Evolutionary conservation across 129 eudicot species (phyloP), one percentile per base, ranked within the genome.

Genomic region (Chrysanthemum lavandulifolium): DNA sequence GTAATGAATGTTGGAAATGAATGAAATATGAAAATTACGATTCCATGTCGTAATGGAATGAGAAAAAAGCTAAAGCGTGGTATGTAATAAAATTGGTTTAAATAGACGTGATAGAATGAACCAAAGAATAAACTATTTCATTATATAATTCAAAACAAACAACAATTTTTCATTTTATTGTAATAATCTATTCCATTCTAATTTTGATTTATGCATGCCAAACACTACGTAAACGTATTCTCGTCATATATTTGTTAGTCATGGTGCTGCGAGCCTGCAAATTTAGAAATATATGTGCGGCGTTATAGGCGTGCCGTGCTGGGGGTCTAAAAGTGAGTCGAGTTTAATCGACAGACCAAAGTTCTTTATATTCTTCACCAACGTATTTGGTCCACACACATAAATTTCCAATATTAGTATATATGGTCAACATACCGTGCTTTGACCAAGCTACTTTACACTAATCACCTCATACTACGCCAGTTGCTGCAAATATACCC

Each of bases 341-440:
- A 78, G 72, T 63, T 27, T 6, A 64, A 25, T 71, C 71, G 29
- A 48, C 77, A 21, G 43, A 45, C 54, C 65, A 31, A 77, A 10
- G 43, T 60, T 21, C 45, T 7, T 13, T 21, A 27, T 54, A 66
- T 75, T 55, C 73, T 56, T 40, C 15, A 59, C 61, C 69, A 21
- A 52, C 11, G 11, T 10, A 25, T 14, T 10, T 7, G 49, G 21
- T 43, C 73, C 50, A 72, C 69, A 49, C 56, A 25, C 49, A 71
- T 10, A 61, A 49, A 73, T 61, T 48, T 49, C 65, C 51, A 21
- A 61, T 33, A 14, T 3, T 13, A 59, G 45, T 63, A 61, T 18
- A 40, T 10, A 3, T 52, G 65, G 76, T 77, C 81, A 77, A 70
- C 76, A 61, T 23, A 21, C 5, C 57, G 25, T 40, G 13, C 57